phyloP scores from a whole-genome alignment of 768 basidiomycete genomes.

The Boletus reticulatus region DNA sequence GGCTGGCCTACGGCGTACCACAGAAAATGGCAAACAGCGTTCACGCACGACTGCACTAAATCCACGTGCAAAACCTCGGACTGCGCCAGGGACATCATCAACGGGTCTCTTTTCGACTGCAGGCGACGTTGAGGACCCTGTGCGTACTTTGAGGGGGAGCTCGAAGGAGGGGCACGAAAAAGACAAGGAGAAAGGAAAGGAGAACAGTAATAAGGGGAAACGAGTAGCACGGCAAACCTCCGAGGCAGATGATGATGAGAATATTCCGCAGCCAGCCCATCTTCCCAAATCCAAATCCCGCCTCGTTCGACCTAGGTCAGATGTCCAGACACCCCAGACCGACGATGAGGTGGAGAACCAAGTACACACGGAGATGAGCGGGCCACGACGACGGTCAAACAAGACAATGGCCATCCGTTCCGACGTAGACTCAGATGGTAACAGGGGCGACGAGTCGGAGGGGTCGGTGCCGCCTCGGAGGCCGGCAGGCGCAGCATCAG shows the following conservation, averaged over 20 bases:
- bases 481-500: neutral
- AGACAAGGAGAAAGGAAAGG: neutral
- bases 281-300: neutral
- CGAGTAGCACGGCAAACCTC: neutral
- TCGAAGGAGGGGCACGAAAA: neutral
- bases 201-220: neutral
- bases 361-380: neutral
- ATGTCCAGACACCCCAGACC: neutral
- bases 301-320: conserved; percentile 1
- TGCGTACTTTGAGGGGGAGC: neutral
- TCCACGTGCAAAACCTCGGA: neutral
- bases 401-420: neutral
- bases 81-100: conserved; percentile 1
- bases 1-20: neutral
- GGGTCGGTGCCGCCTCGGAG: conserved; percentile 13
- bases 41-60: neutral
- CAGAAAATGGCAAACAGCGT: neutral
- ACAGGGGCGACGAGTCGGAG: neutral
- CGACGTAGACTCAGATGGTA: neutral
- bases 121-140: neutral
- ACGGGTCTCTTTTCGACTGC: neutral
- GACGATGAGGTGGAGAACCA: neutral
- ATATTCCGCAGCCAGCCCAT: neutral
- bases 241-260: conserved; percentile 1
- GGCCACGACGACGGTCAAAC: neutral